Evolutionary conservation across 495 filamentous ascomycete species (phyloP), one percentile per base, ranked within the genome.

Genomic region (Haplographium delicatum): DNA sequence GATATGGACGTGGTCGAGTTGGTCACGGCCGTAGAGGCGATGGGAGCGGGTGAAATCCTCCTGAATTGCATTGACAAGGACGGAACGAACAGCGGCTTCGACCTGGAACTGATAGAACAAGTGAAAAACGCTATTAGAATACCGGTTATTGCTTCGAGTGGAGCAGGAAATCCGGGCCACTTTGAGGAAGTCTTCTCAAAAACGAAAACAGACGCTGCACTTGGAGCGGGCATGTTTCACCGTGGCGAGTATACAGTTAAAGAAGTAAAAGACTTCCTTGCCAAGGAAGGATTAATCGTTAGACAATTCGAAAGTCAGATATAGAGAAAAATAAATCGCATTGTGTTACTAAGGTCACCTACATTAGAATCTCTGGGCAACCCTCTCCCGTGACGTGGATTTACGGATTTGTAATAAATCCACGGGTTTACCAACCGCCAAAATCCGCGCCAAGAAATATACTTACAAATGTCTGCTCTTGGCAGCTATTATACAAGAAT

Each of bases 41-140:
- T 98, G 89, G 93, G 93, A 9, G 82, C 88, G 1, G 93, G 93
- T 16, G 93, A 98, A 72, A 88, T 97, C 30, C 68, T 98, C 30
- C 73, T 98, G 30, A 98, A 98, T 65, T 96, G 89, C 72, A 97
- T 98, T 51, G 94, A 98, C 71, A 90, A 86, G 60, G 93, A 98
- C 62, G 93, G 93, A 31, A 93, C 88, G 49, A 96, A 94, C 65
- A 87, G 82, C 64, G 93, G 93, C 2, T 98, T 96, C 64, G 94
- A 98, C 67, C 67, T 96, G 23, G 94, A 97, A 71, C 70, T 98
- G 31, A 89, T 98, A 54, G 72, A 80, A 35, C 82, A 86, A 57
- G 91, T 98, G 22, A 98, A 98, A 69, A 68, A 63, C 25, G 78
- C 86, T 5, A 74, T 94, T 53, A 85, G 75, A 60, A 97, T 98